Conservation (phyloP, 495 filamentous ascomycete genomes). For the Friedmanniomyces simplex region DNA sequence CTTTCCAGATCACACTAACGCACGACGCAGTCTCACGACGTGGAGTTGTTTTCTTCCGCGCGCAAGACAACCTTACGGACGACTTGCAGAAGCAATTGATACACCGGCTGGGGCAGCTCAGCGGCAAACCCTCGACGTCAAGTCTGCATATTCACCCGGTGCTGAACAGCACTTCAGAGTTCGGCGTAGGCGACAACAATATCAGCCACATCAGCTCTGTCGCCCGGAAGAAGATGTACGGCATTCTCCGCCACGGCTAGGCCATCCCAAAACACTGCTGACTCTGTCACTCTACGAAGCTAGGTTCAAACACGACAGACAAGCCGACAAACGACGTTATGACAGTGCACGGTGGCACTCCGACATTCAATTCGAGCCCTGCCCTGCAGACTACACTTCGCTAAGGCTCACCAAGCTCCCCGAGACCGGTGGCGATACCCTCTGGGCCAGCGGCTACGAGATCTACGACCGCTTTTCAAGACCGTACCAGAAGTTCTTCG, state of each 20-base stretch:
- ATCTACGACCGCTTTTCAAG: constrained; percentile 64
- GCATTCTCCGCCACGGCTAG: neutral
- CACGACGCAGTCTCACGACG: constrained; percentile 64
- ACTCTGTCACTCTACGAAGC: no score
- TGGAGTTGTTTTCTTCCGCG: constrained; percentile 73
- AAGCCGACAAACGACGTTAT: constrained; percentile 9
- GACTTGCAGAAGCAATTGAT: constrained; percentile 60
- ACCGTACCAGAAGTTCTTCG: constrained; percentile 57
- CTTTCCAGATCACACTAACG: neutral
- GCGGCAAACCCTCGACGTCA: constrained; percentile 36
- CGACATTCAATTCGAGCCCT: constrained; percentile 33
- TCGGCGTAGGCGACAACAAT: constrained; percentile 42
- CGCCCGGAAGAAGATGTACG: constrained; percentile 12
- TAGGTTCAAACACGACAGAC: constrained; percentile 1
- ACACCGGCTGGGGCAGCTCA: constrained; percentile 53
- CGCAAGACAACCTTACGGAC: constrained; percentile 53
- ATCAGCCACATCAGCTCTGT: constrained; percentile 63
- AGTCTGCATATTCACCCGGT: constrained; percentile 64
- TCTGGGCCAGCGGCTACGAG: constrained; percentile 66
- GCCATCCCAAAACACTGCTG: no score
- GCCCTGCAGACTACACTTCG: constrained; percentile 28
- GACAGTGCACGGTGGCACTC: constrained; percentile 25
- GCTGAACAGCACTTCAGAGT: constrained; percentile 51
- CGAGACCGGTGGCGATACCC: constrained; percentile 54
- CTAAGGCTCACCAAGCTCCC: constrained; percentile 45